phyloP scores from a whole-genome alignment of 2,329 filamentous ascomycete species.

The Fusarium virguliforme region DNA sequence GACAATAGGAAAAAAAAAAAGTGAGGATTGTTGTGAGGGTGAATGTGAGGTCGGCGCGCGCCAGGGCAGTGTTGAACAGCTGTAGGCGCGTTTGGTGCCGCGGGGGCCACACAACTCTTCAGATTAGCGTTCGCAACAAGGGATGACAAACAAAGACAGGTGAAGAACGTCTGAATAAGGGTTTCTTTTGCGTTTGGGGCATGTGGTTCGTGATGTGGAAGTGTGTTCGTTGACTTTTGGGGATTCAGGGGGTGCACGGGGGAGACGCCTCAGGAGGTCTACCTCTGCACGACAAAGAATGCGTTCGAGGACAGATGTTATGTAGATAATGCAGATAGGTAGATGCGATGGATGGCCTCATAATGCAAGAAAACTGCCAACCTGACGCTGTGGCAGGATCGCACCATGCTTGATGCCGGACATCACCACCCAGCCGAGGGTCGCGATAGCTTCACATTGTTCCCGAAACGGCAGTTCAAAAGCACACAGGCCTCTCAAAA shows the following conservation, averaged over 20 bases:
- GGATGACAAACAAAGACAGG: background rate
- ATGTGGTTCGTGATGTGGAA: background rate
- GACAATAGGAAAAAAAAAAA: background rate
- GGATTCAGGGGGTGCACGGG: background rate
- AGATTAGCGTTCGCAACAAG: background rate
- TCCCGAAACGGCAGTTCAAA: too few relatives aligned
- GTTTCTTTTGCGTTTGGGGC: background rate
- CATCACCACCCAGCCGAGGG: too few relatives aligned
- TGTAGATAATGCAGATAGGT: too few relatives aligned
- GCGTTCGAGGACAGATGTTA: too few relatives aligned
- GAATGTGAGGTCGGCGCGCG: background rate
- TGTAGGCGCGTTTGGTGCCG: background rate
- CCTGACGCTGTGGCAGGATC: too few relatives aligned
- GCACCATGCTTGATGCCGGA: too few relatives aligned
- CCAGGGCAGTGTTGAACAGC: background rate
- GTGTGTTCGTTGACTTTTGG: background rate
- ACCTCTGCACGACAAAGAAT: too few relatives aligned
- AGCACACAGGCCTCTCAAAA: too few relatives aligned
- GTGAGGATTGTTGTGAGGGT: background rate
- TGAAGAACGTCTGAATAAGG: background rate
- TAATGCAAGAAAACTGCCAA: too few relatives aligned
- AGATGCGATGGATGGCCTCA: too few relatives aligned
- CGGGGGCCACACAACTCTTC: background rate
- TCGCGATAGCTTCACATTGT: too few relatives aligned
- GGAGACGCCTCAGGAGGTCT: background rate